Percentiles rank a stretch among this genome's conserved stretches.
Conservation (phyloP, 768 basidiomycete genomes). For the Suillus discolor region DNA sequence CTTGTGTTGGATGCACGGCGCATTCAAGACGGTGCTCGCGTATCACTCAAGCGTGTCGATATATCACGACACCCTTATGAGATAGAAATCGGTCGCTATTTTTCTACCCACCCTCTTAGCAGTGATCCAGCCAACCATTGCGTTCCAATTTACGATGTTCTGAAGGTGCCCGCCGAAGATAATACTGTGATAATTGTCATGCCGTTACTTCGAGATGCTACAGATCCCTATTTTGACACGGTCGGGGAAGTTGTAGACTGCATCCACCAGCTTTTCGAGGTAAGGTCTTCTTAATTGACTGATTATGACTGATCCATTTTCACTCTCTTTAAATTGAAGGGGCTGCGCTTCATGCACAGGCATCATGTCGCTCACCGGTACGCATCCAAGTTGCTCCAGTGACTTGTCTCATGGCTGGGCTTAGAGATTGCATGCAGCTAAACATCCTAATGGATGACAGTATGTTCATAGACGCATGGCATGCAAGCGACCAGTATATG, state of each 20-base stretch:
- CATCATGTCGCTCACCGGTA: conserved; percentile 41
- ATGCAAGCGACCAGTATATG: conserved; percentile 18
- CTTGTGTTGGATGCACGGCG: conserved; percentile 28
- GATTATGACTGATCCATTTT: not conserved
- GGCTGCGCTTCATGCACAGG: conserved; percentile 40
- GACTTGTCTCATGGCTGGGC: too few relatives aligned
- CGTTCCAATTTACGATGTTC: conserved; percentile 24
- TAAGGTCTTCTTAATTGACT: conserved; percentile 4
- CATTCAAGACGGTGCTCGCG: conserved; percentile 21
- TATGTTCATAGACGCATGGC: conserved; percentile 31
- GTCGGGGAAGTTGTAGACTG: conserved; percentile 27
- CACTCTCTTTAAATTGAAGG: conserved; percentile 19
- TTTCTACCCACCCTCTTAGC: not conserved
- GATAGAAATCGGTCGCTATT: conserved; percentile 15
- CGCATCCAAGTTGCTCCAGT: not conserved
- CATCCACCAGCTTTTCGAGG: conserved; percentile 26
- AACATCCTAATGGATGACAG: conserved; percentile 37
- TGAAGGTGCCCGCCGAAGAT: conserved; percentile 5
- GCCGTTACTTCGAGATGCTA: conserved; percentile 20
- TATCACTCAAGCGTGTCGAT: conserved; percentile 22
- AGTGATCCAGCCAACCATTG: conserved; percentile 23
- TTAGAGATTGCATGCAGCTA: conserved; percentile 12
- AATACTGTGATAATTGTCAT: conserved; percentile 23
- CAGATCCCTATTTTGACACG: conserved; percentile 21
- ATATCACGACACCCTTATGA: conserved; percentile 18